Conservation (phyloP, 257 asterid genomes). For the Solanum pennellii region DNA sequence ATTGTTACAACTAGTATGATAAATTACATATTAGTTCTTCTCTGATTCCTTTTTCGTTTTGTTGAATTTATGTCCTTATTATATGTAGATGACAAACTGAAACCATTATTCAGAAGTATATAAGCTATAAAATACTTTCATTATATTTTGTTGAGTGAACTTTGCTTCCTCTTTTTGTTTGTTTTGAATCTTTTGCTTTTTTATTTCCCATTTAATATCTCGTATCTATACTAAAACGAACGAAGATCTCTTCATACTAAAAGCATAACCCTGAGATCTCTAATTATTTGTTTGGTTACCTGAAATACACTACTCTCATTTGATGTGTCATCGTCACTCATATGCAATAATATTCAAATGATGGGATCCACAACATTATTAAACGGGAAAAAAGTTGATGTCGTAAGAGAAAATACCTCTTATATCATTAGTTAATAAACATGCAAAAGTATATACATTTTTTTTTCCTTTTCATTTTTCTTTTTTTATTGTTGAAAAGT, state of each 20-base stretch:
- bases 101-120: not conserved
- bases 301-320: not conserved
- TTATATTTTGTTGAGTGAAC: not conserved
- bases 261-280: too few relatives aligned
- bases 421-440: not conserved
- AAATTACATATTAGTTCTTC: not conserved
- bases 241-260: not conserved
- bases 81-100: not conserved
- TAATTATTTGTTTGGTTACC: not conserved
- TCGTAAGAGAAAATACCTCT: not conserved
- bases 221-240: too few relatives aligned
- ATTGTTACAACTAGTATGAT: not conserved
- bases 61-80: not conserved
- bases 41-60: not conserved
- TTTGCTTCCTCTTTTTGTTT: not conserved
- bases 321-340: not conserved
- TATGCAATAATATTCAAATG: not conserved
- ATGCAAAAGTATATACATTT: not conserved
- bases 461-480: not conserved
- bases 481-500: not conserved
- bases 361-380: not conserved
- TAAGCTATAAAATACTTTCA: not conserved
- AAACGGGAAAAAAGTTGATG: not conserved
- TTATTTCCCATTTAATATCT: too few relatives aligned
- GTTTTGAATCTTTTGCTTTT: not conserved